phyloP scores from a whole-genome alignment of 345 rosid species.

The Pistacia vera region DNA sequence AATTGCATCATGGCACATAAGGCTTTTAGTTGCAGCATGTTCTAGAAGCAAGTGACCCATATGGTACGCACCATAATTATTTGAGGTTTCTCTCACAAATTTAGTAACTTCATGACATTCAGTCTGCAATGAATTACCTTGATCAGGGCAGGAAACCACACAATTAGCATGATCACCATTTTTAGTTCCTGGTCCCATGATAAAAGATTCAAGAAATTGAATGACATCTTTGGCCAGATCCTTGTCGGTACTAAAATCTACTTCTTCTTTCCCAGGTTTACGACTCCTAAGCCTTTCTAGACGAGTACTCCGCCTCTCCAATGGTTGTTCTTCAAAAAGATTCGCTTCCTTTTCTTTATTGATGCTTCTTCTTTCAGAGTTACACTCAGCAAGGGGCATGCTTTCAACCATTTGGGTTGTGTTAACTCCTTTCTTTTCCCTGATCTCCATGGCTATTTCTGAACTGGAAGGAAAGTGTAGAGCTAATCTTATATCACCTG shows the following conservation, averaged over 20 bases:
- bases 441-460: constrained; percentile 41
- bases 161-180: constrained; percentile 38
- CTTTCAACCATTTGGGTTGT: constrained; percentile 36
- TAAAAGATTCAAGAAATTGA: constrained; percentile 74
- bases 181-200: constrained; percentile 39
- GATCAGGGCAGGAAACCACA: constrained; percentile 37
- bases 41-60: constrained; percentile 89
- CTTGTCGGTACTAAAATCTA: constrained; percentile 59
- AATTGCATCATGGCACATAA: constrained; percentile 49
- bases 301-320: constrained; percentile 96
- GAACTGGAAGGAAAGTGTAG: constrained; percentile 47
- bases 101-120: constrained; percentile 51
- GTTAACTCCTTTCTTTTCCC: constrained; percentile 43
- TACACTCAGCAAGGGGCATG: constrained; percentile 45
- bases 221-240: constrained; percentile 65
- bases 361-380: constrained; percentile 43
- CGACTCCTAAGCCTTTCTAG: constrained; percentile 94
- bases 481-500: constrained; percentile 75
- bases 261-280: constrained; percentile 89
- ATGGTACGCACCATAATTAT: constrained; percentile 88
- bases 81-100: constrained; percentile 68
- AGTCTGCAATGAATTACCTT: constrained; percentile 39
- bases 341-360: constrained; percentile 58
- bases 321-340: constrained; percentile 73
- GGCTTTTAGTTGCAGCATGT: constrained; percentile 48